phyloP scores from a whole-genome alignment of 2,329 filamentous ascomycete species.

The Trichoderma aggressivum region DNA sequence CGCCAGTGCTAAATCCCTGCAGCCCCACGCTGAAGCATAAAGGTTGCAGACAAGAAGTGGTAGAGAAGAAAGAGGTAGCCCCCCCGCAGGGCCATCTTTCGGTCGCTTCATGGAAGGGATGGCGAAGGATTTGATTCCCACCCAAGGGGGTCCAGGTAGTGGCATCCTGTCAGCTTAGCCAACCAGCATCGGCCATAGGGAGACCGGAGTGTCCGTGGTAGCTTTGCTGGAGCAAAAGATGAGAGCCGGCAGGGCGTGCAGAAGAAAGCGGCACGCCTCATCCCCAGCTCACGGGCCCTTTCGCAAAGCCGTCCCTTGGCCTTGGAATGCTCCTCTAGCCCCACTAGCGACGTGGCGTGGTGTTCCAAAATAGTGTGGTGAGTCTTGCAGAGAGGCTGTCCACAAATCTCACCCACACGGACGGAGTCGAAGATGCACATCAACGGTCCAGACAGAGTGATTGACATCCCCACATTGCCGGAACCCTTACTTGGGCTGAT shows the following conservation, averaged over 20 bases:
- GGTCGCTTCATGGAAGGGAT: constrained; percentile 29
- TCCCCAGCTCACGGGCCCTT: not conserved
- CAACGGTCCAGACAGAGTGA: constrained; percentile 21
- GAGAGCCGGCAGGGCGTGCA: not conserved
- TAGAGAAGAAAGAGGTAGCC: not conserved
- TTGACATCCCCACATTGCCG: constrained; percentile 16
- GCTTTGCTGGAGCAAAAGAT: constrained; percentile 5
- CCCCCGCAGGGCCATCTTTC: not conserved
- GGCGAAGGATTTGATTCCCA: constrained; percentile 28
- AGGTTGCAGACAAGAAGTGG: not conserved
- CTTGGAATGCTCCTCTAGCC: constrained; percentile 11
- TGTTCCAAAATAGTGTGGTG: constrained; percentile 13
- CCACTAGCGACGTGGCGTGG: constrained; percentile 12
- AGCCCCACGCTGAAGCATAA: constrained; percentile 2
- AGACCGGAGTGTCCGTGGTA: constrained; percentile 11
- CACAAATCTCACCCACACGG: constrained; percentile 19
- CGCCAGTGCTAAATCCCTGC: constrained; percentile 4
- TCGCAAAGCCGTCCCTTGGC: constrained; percentile 12
- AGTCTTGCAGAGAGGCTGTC: constrained; percentile 8
- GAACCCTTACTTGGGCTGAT: constrained; percentile 2
- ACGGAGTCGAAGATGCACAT: constrained; percentile 20
- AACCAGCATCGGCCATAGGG: constrained; percentile 17
- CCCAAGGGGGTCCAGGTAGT: constrained; percentile 27
- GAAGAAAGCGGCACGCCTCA: not conserved
- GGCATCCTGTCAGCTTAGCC: not conserved